A percentile compares a stretch with the other conserved stretches of the same genome.
Conservation (phyloP, 2,329 filamentous ascomycete species). For the Hyphodiscus sp. region DNA sequence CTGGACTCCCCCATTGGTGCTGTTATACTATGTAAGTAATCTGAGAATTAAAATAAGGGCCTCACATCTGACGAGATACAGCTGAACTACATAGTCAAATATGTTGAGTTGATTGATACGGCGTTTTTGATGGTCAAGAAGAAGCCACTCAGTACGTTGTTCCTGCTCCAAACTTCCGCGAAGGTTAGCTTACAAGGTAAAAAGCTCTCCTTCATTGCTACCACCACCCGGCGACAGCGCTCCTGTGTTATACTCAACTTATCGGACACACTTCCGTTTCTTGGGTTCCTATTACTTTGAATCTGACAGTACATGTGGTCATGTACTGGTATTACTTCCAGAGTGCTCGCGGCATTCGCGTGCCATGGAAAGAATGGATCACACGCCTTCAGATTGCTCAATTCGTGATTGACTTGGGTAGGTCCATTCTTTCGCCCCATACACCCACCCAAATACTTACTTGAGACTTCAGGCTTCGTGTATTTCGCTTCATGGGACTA, state of each 20-base stretch:
- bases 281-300: slow-evolving; percentile 90
- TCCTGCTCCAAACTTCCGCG: neutral
- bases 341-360: slow-evolving; percentile 86
- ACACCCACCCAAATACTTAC: neutral
- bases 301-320: slow-evolving; percentile 90
- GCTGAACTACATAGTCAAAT: slow-evolving; percentile 98
- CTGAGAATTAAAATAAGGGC: neutral
- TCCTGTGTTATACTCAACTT: slow-evolving; percentile 96
- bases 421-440: neutral
- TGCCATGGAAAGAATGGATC: slow-evolving; percentile 99
- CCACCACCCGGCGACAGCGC: slow-evolving; percentile 93
- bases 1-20: slow-evolving; percentile 89
- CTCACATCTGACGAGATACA: slow-evolving; percentile 40
- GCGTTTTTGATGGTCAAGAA: slow-evolving; percentile 98
- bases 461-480: slow-evolving; percentile 64
- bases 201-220: slow-evolving; percentile 95
- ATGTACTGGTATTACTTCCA: slow-evolving; percentile 99
- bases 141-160: slow-evolving; percentile 77
- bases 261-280: slow-evolving; percentile 89
- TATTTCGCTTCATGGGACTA: slow-evolving; percentile 99
- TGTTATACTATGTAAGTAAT: slow-evolving; percentile 83
- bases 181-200: slow-evolving; percentile 28
- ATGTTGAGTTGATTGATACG: slow-evolving; percentile 90
- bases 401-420: slow-evolving; percentile 93
- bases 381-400: slow-evolving; percentile 95